Evolutionary conservation across 2,329 filamentous ascomycete genomes (phyloP), one percentile per base, ranked within the genome.

Genomic region (Leptographium lundbergii): DNA sequence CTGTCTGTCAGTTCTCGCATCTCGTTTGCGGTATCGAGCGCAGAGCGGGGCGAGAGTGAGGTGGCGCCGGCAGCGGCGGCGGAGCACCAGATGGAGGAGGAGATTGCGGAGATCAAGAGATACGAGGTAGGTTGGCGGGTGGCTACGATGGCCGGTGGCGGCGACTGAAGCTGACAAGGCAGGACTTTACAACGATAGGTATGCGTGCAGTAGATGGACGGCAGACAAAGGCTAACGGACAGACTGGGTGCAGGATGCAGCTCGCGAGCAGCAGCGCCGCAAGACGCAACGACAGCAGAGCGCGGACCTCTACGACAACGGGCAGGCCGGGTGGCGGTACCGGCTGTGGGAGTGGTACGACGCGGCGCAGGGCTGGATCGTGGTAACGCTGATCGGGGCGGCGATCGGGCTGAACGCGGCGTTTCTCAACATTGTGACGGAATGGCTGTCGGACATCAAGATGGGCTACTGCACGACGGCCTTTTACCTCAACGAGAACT

Each of bases 221-320:
- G n/a, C 48, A 45, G 14, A 11, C 53, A 48, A 67, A 69, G 32
- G 29, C 71, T 77, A 67, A 76, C 66, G 55, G 34, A 75, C 78
- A 82, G 94, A 99, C 73, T 99, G 94, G 94, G 92, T 99, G 0
- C 92, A 99, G 71, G 94, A 99, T 80, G 91, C 92, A 13, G 87
- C 91, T 39, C 87, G 91, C 63, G 94, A 96, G 71, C 89, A 95
- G 70, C 77, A 89, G 54, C 84, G 91, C 59, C 84, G 92, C 62
- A 89, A 89, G 67, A 81, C 87, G 54, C 81, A 87, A 65, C 82
- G 88, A 67, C 86, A 84, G 70, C 84, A 86, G 66, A 84, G 86
- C 7, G 84, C 82, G 2, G 85, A 86, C 48, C 84, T 88, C 62
- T 88, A 88, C 71, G 85, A 89, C 63, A 79, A 54, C 52, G 83